A percentile compares a stretch with the other conserved stretches of the same genome.
These are phyloP conservation scores for Suhomyces pyralidae DNA, from an alignment of 805 yeast species.

Conservation along the genomic window DNA sequence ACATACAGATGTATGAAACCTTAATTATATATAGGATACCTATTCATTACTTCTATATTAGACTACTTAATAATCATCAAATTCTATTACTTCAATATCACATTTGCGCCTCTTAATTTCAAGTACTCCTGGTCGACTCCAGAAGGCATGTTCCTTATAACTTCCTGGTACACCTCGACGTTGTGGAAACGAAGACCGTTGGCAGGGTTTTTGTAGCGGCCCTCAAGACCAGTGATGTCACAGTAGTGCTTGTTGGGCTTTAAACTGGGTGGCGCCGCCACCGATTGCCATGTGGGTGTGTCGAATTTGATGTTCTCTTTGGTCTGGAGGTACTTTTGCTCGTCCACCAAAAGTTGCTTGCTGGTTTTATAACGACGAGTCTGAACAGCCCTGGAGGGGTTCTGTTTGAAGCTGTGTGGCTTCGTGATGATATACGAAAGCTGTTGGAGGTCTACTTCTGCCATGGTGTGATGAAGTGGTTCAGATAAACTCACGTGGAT, in stretches of 20 bases:
- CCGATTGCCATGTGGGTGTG: constrained; percentile 63
- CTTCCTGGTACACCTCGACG: constrained; percentile 72
- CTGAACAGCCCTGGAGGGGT: constrained; percentile 47
- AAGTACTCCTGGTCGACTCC: constrained; percentile 93
- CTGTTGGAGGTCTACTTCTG: constrained; percentile 18
- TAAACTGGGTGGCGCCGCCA: constrained; percentile 85
- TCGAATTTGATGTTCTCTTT: constrained; percentile 40
- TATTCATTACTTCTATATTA: too few relatives aligned
- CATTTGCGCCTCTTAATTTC: constrained; percentile 83
- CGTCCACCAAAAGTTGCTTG: constrained; percentile 74
- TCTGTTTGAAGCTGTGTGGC: constrained; percentile 56
- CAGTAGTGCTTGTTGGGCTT: constrained; percentile 82
- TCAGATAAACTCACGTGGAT: neutral
- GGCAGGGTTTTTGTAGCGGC: constrained; percentile 70
- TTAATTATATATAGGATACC: too few relatives aligned
- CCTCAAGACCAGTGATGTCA: constrained; percentile 87
- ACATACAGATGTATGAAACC: neutral
- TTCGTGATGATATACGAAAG: constrained; percentile 39
- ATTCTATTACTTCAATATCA: constrained; percentile 53
- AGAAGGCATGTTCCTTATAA: constrained; percentile 75
- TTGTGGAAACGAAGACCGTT: constrained; percentile 77
- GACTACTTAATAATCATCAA: neutral
- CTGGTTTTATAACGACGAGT: constrained; percentile 68
- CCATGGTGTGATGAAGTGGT: neutral
- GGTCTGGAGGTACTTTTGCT: constrained; percentile 58